Conservation (phyloP, 176 grass and related monocot species). For the Elymus sibiricus region DNA sequence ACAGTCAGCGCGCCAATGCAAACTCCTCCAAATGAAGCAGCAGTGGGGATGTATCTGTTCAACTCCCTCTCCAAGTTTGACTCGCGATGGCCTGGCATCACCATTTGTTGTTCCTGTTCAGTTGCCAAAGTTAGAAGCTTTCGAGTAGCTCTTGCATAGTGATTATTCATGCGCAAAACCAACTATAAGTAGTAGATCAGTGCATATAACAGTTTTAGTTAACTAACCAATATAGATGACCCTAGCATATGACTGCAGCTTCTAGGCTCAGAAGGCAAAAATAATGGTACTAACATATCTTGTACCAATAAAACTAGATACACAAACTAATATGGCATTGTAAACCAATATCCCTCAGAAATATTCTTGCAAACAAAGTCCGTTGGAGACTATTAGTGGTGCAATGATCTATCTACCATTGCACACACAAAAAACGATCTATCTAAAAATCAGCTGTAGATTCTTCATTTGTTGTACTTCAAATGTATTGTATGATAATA, state of each 20-base stretch:
- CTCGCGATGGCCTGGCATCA: conserved; percentile 95
- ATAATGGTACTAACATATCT: neutral
- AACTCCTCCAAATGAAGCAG: conserved; percentile 88
- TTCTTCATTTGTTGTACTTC: neutral
- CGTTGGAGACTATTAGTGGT: neutral
- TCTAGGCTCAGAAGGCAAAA: neutral
- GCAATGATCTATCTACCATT: neutral
- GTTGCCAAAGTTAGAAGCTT: neutral
- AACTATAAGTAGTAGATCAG: neutral
- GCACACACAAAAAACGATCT: neutral
- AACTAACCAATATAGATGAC: neutral
- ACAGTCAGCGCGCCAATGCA: conserved; percentile 94
- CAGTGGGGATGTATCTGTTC: conserved; percentile 94
- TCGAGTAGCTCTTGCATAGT: neutral
- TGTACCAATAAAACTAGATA: neutral
- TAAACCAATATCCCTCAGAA: no score
- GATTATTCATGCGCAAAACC: neutral
- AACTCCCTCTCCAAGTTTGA: conserved; percentile 93
- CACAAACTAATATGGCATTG: neutral
- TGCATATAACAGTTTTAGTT: neutral
- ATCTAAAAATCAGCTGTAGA: neutral
- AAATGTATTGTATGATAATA: neutral
- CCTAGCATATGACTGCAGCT: neutral
- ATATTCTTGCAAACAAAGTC: neutral
- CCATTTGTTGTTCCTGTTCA: conserved; percentile 98